Evolutionary conservation across 2,329 filamentous ascomycete genomes (phyloP).

Genomic region (Stagonosporopsis chrysanthemi): DNA sequence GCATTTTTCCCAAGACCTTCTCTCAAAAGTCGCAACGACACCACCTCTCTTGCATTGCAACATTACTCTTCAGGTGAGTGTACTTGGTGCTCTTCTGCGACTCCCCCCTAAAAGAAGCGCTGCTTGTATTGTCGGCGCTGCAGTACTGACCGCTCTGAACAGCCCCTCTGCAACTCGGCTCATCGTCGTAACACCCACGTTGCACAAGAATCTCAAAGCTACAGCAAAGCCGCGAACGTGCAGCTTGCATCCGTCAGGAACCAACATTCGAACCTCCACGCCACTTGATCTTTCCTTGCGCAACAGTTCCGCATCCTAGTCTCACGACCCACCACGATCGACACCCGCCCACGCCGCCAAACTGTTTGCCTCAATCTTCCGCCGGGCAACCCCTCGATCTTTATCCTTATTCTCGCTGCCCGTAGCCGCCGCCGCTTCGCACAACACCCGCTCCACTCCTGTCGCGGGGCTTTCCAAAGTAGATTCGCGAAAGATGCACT

Average conservation of each 20-base stretch:
- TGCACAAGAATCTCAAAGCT: constrained; percentile 27
- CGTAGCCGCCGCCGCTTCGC: constrained; percentile 73
- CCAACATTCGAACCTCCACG: not conserved
- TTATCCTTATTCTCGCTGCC: constrained; percentile 77
- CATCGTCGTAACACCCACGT: constrained; percentile 14
- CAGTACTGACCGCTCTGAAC: constrained; percentile 11
- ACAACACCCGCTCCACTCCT: constrained; percentile 65
- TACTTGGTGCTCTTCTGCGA: not conserved
- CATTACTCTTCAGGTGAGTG: constrained; percentile 12
- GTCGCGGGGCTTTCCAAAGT: constrained; percentile 48
- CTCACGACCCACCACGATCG: constrained; percentile 25
- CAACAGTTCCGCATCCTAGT: constrained; percentile 23
- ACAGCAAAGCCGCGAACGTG: constrained; percentile 26
- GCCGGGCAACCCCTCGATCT: constrained; percentile 70
- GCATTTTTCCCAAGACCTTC: constrained; percentile 19
- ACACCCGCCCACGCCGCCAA: constrained; percentile 67
- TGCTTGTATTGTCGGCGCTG: constrained; percentile 1
- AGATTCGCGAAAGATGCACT: constrained; percentile 76
- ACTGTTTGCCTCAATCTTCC: constrained; percentile 87
- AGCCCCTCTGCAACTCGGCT: constrained; percentile 18
- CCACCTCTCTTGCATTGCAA: constrained; percentile 17
- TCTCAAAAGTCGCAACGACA: constrained; percentile 20
- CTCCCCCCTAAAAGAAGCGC: not conserved
- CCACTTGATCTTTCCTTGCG: constrained; percentile 16
- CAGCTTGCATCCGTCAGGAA: not conserved